phyloP scores from a whole-genome alignment of 495 filamentous ascomycete species.

The Paragyromitra xinjiangensis region DNA sequence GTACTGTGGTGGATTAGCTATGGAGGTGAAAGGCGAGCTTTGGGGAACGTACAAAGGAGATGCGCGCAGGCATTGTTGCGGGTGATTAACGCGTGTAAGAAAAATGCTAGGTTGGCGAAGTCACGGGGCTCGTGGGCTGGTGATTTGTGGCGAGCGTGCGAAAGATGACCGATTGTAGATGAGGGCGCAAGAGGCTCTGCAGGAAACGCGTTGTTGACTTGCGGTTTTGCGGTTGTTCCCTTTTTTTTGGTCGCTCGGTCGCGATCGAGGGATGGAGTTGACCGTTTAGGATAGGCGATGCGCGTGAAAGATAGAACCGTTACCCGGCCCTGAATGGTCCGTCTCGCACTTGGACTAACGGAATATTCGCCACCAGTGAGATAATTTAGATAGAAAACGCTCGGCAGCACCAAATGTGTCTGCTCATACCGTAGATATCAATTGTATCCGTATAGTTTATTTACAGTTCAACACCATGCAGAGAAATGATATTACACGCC shows the following conservation, averaged over 20 bases:
- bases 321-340: slow-evolving; percentile 12
- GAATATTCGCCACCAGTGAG: not conserved
- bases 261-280: slow-evolving; percentile 15
- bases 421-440: not conserved
- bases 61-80: slow-evolving; percentile 53
- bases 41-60: slow-evolving; percentile 54
- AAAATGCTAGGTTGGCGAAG: not conserved
- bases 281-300: slow-evolving; percentile 16
- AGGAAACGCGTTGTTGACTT: slow-evolving; percentile 20
- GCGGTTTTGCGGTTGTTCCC: slow-evolving; percentile 15
- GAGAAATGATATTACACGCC: slow-evolving; percentile 34
- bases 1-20: slow-evolving; percentile 58
- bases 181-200: slow-evolving; percentile 19
- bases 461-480: slow-evolving; percentile 14
- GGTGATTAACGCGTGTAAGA: not conserved
- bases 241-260: slow-evolving; percentile 6
- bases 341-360: not conserved
- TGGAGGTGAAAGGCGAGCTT: not conserved
- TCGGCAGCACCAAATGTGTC: not conserved
- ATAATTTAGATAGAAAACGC: not conserved
- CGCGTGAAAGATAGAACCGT: not conserved
- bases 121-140: not conserved
- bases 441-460: slow-evolving; percentile 21
- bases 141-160: not conserved
- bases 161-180: not conserved